Conservation (phyloP, 768 basidiomycete species). For the Tylopilus balloui region DNA sequence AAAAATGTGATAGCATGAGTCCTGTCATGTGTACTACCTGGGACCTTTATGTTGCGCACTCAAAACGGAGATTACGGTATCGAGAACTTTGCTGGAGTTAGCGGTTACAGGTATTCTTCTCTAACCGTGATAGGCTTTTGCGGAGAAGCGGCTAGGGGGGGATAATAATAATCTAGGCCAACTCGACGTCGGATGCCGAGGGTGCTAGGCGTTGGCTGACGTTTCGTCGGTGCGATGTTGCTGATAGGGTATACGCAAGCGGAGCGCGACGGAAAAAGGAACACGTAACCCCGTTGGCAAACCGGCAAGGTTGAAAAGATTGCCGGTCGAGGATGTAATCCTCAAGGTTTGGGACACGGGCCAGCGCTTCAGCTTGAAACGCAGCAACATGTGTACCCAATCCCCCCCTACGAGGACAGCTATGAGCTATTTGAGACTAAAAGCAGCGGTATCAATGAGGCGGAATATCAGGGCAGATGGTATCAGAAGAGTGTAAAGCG, state of each 20-base stretch:
- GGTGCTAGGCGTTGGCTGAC: background rate
- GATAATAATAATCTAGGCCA: constrained; percentile 17
- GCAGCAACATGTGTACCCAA: constrained; percentile 5
- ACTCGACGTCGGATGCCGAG: background rate
- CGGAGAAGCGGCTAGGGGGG: constrained; percentile 23
- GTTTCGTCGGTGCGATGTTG: background rate
- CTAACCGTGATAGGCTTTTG: constrained; percentile 34
- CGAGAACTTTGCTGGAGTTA: constrained; percentile 25
- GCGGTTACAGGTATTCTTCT: constrained; percentile 18
- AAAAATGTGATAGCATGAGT: constrained; percentile 10
- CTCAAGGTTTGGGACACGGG: constrained; percentile 13
- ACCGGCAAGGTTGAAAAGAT: constrained; percentile 7
- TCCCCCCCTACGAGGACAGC: constrained; percentile 18
- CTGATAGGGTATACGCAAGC: background rate
- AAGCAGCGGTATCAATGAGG: constrained; percentile 25
- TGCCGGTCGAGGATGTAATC: constrained; percentile 13
- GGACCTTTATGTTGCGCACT: constrained; percentile 17
- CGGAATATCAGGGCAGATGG: constrained; percentile 10
- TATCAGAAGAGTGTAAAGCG: constrained; percentile 19
- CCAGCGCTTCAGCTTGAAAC: constrained; percentile 8
- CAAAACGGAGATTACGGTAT: constrained; percentile 35
- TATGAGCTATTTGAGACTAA: constrained; percentile 10
- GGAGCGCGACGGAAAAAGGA: constrained; percentile 12
- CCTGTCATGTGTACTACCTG: constrained; percentile 8
- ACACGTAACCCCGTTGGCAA: constrained; percentile 21